Conservation (phyloP, 2,329 filamentous ascomycete species). For the Sclerotinia spermophila region DNA sequence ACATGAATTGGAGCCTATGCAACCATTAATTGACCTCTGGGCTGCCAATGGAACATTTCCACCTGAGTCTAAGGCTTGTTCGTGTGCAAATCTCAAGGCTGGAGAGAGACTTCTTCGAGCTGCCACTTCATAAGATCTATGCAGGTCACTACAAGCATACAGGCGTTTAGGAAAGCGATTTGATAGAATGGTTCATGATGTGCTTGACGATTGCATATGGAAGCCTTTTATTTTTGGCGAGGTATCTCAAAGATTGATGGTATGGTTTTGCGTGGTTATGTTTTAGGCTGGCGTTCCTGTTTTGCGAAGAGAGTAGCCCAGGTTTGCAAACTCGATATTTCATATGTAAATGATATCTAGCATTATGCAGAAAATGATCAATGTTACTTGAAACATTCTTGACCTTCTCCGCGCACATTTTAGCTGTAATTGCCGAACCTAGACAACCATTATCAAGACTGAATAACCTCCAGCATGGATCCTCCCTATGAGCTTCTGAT, state of each 20-base stretch:
- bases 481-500: background rate
- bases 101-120: constrained; percentile 52
- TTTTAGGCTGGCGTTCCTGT: constrained; percentile 16
- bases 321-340: constrained; percentile 4
- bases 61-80: constrained; percentile 65
- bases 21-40: constrained; percentile 89
- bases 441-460: background rate
- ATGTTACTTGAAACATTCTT: background rate
- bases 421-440: background rate
- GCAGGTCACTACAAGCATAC: constrained; percentile 15
- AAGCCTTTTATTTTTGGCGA: constrained; percentile 8
- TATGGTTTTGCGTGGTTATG: constrained; percentile 14
- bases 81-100: constrained; percentile 59
- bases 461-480: background rate
- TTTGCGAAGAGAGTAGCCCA: background rate
- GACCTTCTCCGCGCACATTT: background rate
- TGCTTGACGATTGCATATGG: constrained; percentile 19
- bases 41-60: constrained; percentile 85
- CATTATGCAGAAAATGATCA: constrained; percentile 10
- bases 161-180: constrained; percentile 19
- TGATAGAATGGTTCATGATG: constrained; percentile 15
- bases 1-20: constrained; percentile 92
- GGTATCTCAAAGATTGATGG: constrained; percentile 4
- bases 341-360: background rate
- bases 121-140: constrained; percentile 21